A percentile compares a stretch with the other conserved stretches of the same genome.
These are phyloP conservation scores for Aspergillus neoniger DNA, from an alignment of 2,329 filamentous ascomycete species.

Conservation along the genomic window DNA sequence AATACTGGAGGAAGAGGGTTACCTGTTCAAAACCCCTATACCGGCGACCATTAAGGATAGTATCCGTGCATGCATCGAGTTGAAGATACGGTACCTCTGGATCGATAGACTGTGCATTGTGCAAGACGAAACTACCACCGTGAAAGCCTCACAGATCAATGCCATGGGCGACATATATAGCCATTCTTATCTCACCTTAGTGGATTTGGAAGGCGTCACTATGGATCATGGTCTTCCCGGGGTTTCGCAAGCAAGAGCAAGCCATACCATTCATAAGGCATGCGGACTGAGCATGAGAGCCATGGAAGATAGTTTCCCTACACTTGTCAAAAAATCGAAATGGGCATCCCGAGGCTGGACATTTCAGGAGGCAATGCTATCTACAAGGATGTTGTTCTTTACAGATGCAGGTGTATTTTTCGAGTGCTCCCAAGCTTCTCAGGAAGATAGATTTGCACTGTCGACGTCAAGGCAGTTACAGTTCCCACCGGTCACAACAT, in stretches of 20 bases:
- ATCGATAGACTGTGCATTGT: constrained; percentile 2
- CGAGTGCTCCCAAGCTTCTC: not conserved
- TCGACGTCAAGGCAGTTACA: fast-evolving
- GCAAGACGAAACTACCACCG: not conserved
- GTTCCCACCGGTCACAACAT: not conserved
- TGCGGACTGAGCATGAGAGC: not conserved
- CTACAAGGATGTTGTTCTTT: not conserved
- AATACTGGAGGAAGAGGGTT: not conserved
- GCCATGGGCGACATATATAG: not conserved
- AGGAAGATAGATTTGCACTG: not conserved
- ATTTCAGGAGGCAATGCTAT: not conserved
- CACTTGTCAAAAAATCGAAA: not conserved
- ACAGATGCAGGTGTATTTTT: not conserved
- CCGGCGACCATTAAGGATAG: not conserved
- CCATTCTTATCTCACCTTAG: not conserved
- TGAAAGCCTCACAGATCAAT: not conserved
- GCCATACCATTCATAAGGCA: not conserved
- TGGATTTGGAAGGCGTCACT: not conserved
- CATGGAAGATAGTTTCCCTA: not conserved
- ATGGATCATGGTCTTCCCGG: not conserved
- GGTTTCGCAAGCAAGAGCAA: not conserved
- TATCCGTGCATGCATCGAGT: not conserved
- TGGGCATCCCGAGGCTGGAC: not conserved
- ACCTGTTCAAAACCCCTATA: not conserved
- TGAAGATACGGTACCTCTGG: constrained; percentile 1